Percentiles rank a stretch among this genome's conserved stretches.
These are phyloP conservation scores for Mrakia gelida DNA, from an alignment of 768 basidiomycete species.

Conservation along the genomic window DNA sequence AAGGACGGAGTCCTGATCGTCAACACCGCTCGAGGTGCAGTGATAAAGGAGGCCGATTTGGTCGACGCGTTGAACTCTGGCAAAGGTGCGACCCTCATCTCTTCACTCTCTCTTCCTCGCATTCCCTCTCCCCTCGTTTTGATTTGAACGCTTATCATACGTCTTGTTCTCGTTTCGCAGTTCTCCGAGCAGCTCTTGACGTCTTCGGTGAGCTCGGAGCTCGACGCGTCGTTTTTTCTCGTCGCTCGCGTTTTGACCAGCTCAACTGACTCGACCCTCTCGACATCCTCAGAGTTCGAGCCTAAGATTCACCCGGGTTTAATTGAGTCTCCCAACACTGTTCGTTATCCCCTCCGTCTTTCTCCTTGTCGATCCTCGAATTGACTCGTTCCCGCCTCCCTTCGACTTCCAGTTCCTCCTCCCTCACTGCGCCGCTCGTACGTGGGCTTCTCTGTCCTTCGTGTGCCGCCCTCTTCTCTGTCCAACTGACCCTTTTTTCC, in stretches of 20 bases:
- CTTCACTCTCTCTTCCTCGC: background rate
- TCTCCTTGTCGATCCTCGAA: background rate
- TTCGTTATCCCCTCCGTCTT: conserved; percentile 32
- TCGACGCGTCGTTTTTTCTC: too few species aligned
- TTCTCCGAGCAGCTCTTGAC: conserved; percentile 44
- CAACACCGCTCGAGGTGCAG: conserved; percentile 42
- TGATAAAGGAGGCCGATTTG: conserved; percentile 44
- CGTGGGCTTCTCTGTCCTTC: background rate
- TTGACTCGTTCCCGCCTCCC: conserved; percentile 12
- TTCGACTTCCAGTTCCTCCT: background rate
- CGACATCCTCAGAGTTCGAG: conserved; percentile 33
- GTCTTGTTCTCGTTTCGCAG: conserved; percentile 14
- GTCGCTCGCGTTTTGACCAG: background rate
- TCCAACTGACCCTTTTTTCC: conserved; percentile 31
- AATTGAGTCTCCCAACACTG: conserved; percentile 35
- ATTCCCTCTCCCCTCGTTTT: background rate
- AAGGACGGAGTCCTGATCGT: conserved; percentile 42
- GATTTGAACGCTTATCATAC: too few species aligned
- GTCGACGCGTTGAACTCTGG: conserved; percentile 44
- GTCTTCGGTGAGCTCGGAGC: conserved; percentile 40
- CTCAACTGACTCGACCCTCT: background rate
- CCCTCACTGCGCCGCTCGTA: background rate
- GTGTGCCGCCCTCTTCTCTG: conserved; percentile 31
- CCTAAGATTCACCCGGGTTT: conserved; percentile 42
- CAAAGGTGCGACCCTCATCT: conserved; percentile 35